Percentiles rank a stretch among this genome's conserved stretches.
phyloP scores from a whole-genome alignment of 2,329 filamentous ascomycete genomes.

The Xenoacremonium recifei region DNA sequence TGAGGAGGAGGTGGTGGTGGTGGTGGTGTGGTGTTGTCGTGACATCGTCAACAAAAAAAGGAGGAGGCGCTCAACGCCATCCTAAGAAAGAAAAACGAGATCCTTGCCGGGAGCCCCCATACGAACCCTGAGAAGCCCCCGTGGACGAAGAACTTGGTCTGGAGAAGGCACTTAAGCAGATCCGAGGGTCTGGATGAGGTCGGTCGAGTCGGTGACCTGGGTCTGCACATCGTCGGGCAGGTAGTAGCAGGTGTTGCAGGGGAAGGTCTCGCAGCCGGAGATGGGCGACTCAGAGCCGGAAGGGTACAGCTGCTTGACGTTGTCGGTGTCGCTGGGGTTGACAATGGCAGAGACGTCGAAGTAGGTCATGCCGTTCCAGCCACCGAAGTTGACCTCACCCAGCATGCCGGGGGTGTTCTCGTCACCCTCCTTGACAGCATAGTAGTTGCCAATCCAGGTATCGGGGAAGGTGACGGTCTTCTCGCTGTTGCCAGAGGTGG shows the following conservation, averaged over 20 bases:
- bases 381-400: constrained; percentile 50
- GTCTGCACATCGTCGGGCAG: constrained; percentile 54
- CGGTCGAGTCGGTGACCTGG: constrained; percentile 45
- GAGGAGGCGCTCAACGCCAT: constrained; percentile 28
- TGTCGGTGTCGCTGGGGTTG: constrained; percentile 45
- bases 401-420: constrained; percentile 48
- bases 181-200: constrained; percentile 53
- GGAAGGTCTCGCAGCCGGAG: constrained; percentile 52
- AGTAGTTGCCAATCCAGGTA: constrained; percentile 50
- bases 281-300: constrained; percentile 32
- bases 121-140: constrained; percentile 1
- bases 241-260: constrained; percentile 55
- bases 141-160: constrained; percentile 21
- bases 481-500: constrained; percentile 37
- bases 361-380: constrained; percentile 48
- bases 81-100: constrained; percentile 10
- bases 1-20: constrained; percentile 17
- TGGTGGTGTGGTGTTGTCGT: constrained; percentile 15
- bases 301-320: constrained; percentile 56
- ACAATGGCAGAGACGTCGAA: constrained; percentile 61
- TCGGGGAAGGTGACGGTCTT: constrained; percentile 42
- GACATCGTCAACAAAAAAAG: constrained; percentile 26
- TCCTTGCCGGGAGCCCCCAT: no score
- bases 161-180: no score
- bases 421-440: constrained; percentile 46